Base-by-base conservation (phyloP, 768 basidiomycete genomes). In the Xerocomus brunneocitrinus region DNA sequence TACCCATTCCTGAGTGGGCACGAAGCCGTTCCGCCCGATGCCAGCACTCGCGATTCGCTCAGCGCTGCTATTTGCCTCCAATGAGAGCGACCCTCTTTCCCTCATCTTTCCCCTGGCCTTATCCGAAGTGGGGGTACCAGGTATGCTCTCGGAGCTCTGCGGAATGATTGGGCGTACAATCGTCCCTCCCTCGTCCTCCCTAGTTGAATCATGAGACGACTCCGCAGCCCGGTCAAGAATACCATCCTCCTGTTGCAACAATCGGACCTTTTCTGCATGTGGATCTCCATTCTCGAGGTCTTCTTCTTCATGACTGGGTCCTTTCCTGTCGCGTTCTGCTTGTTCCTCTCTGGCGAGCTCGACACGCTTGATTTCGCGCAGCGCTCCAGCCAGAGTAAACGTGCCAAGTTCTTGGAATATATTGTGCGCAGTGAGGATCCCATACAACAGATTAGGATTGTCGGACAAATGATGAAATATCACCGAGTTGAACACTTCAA, bases 1-100 rank as follows among this genome's bases (percentile, higher is more conserved):
- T 58, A 92, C 93, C 95, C 97, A 99, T 82, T 93, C 92, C 67
- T 97, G 91, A 3, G 93, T 97, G 10, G 97, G 94, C 8, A 95
- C 77, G 70, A 98, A 99, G 3, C 93, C 91, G 67, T 92, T 95
- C 59, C 88, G 79, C 28, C 93, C 93, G 16, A 95, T 80, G 12
- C 83, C 85, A 16, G 76, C 75, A 30, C 80, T 76, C n/a, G 87
- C 83, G 24, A 82, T 71, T 30, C 81, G 79, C 54, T 91, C 87
- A 45, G 86, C 64, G 51, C 80, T 79, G 38, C 70, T 73, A 46
- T 77, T 78, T 53, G 71, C 75, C 53, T 75, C 74, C 48, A 79
- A 74, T 25, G 82, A 73, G 32, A 77, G 74, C 6, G 82, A 84
- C 25, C 80, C 72, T 31, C 87, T 79, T 61, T 85, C 90, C 58